Percentiles rank a stretch among this genome's conserved stretches.
Evolutionary conservation across 73 alveolate species (phyloP).

Genomic region (Symbiodinium natans): DNA sequence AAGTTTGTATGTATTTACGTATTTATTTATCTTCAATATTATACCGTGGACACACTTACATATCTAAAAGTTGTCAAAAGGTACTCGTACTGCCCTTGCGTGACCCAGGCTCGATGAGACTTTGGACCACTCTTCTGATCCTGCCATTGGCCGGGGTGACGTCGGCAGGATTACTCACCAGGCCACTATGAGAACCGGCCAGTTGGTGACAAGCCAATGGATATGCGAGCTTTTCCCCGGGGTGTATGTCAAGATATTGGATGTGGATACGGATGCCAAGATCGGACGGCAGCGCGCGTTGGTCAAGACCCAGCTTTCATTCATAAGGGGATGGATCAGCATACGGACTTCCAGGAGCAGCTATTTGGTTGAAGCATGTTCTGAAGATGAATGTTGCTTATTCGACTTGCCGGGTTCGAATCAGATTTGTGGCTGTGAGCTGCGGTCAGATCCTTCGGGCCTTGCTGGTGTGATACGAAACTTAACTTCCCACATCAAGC

Average conservation of each 20-base stretch:
- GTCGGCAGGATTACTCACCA: slow-evolving; percentile 21
- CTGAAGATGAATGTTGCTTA: neutral
- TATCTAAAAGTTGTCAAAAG: no score
- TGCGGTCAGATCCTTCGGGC: neutral
- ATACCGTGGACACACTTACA: no score
- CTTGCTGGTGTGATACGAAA: neutral
- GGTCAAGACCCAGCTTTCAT: slow-evolving; percentile 34
- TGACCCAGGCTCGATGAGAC: no score
- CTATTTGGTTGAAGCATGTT: slow-evolving; percentile 23
- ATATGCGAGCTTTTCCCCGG: slow-evolving; percentile 36
- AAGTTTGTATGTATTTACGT: no score
- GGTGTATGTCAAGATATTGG: slow-evolving; percentile 22
- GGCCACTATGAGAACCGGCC: slow-evolving; percentile 55
- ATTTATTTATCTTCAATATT: no score
- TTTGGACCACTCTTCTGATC: no score
- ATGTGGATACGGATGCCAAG: neutral
- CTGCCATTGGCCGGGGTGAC: no score
- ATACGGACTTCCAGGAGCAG: slow-evolving; percentile 22
- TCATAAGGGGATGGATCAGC: slow-evolving; percentile 66
- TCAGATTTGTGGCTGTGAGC: slow-evolving; percentile 10
- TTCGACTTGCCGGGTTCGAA: slow-evolving; percentile 28
- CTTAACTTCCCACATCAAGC: neutral
- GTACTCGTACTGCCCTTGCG: no score
- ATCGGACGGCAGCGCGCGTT: slow-evolving; percentile 58
- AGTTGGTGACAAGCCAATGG: slow-evolving; percentile 48